These are phyloP conservation scores for Salix udensis DNA, from an alignment of 345 rosid genomes.

Conservation along the genomic window DNA sequence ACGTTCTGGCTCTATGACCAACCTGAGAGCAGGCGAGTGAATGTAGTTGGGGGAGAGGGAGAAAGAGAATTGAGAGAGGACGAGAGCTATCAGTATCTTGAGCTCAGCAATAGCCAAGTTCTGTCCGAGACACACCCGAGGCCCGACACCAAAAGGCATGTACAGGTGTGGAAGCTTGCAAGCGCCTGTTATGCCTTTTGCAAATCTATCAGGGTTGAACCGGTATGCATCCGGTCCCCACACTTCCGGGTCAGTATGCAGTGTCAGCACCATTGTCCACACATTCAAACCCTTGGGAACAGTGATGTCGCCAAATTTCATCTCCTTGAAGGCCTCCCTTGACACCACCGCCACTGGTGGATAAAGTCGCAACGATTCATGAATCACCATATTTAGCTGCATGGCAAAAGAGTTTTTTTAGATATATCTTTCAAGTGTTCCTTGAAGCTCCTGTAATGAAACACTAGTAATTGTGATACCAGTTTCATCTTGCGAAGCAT, in stretches of 20 bases:
- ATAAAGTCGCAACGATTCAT: slow-evolving; percentile 45
- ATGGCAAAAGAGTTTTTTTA: neutral
- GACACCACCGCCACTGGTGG: slow-evolving; percentile 42
- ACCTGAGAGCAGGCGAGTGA: slow-evolving; percentile 31
- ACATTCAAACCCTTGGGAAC: slow-evolving; percentile 41
- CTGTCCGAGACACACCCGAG: slow-evolving; percentile 45
- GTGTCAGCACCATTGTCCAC: slow-evolving; percentile 26
- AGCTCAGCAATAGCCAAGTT: slow-evolving; percentile 48
- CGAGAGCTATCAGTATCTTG: slow-evolving; percentile 31
- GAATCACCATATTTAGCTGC: slow-evolving; percentile 51
- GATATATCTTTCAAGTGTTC: too few relatives aligned
- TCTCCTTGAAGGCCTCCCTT: slow-evolving; percentile 45
- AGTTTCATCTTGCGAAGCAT: slow-evolving; percentile 37
- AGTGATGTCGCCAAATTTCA: slow-evolving; percentile 30
- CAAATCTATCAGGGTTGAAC: slow-evolving; percentile 40
- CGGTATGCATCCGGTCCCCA: slow-evolving; percentile 44
- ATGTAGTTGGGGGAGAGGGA: slow-evolving; percentile 31
- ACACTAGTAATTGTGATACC: slow-evolving; percentile 11
- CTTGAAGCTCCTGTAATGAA: too few relatives aligned
- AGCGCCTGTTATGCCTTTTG: slow-evolving; percentile 34
- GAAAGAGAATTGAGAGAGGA: slow-evolving; percentile 36
- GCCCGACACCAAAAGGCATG: slow-evolving; percentile 53
- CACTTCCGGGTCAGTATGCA: slow-evolving; percentile 44
- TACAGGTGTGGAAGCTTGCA: slow-evolving; percentile 33
- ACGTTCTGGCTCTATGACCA: slow-evolving; percentile 40